Base-by-base conservation (phyloP, 352 stramenopile genomes). In the Phytopythium cucurbitacearum region DNA sequence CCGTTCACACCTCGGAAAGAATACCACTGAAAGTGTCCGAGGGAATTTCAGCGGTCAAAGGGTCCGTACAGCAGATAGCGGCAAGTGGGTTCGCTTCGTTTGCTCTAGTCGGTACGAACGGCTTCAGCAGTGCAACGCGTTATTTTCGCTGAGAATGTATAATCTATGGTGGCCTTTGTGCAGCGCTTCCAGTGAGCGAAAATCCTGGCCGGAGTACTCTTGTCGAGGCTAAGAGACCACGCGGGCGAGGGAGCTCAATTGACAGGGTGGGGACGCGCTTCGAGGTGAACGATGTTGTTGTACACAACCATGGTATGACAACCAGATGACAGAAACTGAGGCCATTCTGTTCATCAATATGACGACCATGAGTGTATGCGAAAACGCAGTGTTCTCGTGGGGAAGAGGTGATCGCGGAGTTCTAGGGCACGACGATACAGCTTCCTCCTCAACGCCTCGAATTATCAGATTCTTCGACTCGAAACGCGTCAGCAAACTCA, bases 41-140 rank as follows among this genome's bases (percentile, higher is more conserved):
- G 3, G 59, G 46, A 9, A 40, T 65, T 11, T 51, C 56, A 3
- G 50, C 21, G 11, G 56, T 49, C 35, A 59, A 64, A 16, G 73
- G 69, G 8, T 52, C 36, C 7, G 64, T 89, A 15, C 60, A 79
- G 32, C 70, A 69, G 28, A 81, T 93, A 52, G 74, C 73, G 15
- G 71, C 80, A 7, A 86, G 69, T 42, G 74, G 71, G 0, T 91
- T 76, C 50, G 77, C 82, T 12, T 93, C 76, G 1, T 89, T 85
- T 50, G 76, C 69, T 37, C 69, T 93, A 34, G 62, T 89, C 43
- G 71, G 82, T 90, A 52, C 12, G 71, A 51, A 12, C 8, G 4
- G 7, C 4, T 1, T 33, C 1, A 5, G 3, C n/a, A 3, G 1
- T 28, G 21, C 21, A 28, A 28, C 21, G 21, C 21, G 2, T 28